A percentile compares a stretch with the other conserved stretches of the same genome.
Evolutionary conservation across 2,329 filamentous ascomycete species (phyloP).

Genomic region (Phyllosticta paracitricarpa): DNA sequence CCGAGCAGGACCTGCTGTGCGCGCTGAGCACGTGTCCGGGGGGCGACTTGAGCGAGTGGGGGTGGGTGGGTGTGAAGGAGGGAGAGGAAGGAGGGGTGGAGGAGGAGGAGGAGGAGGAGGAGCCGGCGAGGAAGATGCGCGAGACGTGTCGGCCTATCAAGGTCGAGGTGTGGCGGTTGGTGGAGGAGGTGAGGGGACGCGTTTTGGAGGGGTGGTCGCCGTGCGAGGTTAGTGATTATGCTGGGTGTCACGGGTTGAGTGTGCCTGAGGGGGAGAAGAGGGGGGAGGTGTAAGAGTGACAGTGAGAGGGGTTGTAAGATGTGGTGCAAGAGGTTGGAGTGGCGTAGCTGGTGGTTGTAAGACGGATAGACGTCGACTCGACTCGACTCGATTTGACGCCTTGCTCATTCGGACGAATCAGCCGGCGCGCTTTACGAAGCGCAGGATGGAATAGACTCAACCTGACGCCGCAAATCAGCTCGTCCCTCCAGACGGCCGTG

Average conservation of each 20-base stretch:
- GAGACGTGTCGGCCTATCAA: conserved; percentile 64
- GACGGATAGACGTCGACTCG: no score
- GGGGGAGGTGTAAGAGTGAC: neutral
- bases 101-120: conserved; percentile 50
- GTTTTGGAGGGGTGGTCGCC: conserved; percentile 48
- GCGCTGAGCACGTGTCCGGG: conserved; percentile 64
- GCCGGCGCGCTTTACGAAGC: no score
- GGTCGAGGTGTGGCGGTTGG: conserved; percentile 60
- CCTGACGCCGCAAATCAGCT: no score
- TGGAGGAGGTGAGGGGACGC: conserved; percentile 33
- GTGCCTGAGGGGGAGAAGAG: conserved; percentile 35
- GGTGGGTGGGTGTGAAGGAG: conserved; percentile 49
- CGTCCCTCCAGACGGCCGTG: no score
- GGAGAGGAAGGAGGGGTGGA: conserved; percentile 40
- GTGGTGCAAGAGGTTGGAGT: no score
- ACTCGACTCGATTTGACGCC: no score
- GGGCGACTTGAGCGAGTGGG: conserved; percentile 73
- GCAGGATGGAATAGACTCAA: no score
- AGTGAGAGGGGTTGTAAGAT: neutral
- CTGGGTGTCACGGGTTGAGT: conserved; percentile 54
- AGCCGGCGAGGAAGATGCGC: conserved; percentile 59
- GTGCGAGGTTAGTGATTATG: conserved; percentile 51
- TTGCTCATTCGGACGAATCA: no score
- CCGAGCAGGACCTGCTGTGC: conserved; percentile 65
- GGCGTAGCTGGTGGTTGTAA: no score